Conservation (phyloP, 768 basidiomycete genomes). For the Calocera viscosa region DNA sequence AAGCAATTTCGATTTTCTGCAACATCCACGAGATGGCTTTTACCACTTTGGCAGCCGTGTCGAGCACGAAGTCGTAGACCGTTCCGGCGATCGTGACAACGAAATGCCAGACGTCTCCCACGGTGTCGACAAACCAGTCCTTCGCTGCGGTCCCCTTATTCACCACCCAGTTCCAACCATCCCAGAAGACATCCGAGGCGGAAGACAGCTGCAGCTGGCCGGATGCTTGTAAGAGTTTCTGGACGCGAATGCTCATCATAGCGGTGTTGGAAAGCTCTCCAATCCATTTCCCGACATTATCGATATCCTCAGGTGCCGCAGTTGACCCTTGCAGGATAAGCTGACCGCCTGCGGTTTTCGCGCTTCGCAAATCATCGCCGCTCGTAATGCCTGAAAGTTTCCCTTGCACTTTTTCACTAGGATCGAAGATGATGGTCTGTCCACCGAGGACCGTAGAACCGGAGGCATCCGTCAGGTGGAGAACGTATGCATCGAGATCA, state of each 20-base stretch:
- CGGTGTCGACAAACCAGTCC: background rate
- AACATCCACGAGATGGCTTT: background rate
- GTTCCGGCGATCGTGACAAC: background rate
- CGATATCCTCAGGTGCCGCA: conserved; percentile 1
- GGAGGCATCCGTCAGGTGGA: background rate
- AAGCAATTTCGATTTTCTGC: background rate
- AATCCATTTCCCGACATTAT: background rate
- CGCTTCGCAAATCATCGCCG: conserved; percentile 1
- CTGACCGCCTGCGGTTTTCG: background rate
- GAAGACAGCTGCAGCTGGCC: background rate
- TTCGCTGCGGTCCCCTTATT: background rate
- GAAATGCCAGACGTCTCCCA: background rate
- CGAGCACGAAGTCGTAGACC: background rate
- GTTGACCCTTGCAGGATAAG: conserved; percentile 4
- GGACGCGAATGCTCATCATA: background rate
- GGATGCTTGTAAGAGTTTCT: background rate
- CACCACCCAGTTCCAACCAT: background rate
- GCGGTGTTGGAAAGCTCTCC: background rate
- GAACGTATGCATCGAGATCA: conserved; percentile 7
- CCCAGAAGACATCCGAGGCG: background rate
- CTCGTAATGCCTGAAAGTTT: conserved; percentile 2
- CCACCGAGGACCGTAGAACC: background rate
- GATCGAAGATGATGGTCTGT: background rate
- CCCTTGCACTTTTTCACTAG: conserved; percentile 3
- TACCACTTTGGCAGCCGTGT: background rate